Evolutionary conservation across 345 rosid species (phyloP).

Genomic region (Citrus maxima): DNA sequence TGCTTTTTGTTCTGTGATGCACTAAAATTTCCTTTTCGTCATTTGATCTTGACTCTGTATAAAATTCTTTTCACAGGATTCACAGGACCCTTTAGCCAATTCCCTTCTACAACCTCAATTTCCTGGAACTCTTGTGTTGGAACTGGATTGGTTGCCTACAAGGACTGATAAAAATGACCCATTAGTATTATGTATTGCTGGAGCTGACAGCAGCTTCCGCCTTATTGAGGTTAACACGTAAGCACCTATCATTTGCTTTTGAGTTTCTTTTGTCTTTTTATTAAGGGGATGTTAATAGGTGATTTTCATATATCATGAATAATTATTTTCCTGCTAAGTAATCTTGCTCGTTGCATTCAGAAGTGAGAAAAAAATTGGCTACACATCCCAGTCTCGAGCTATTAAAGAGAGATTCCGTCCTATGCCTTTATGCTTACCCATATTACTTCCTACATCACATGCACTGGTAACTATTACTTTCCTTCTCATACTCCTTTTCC

Average conservation of each 20-base stretch:
- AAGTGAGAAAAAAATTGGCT: conserved; percentile 57
- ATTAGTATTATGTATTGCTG: conserved; percentile 85
- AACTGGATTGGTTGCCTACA: conserved; percentile 92
- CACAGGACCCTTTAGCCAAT: conserved; percentile 91
- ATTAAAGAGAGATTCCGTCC: conserved; percentile 90
- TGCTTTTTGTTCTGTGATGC: not conserved
- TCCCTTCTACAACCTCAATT: conserved; percentile 91
- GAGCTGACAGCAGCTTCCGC: conserved; percentile 97
- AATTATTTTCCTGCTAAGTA: not conserved
- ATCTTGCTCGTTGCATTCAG: conserved; percentile 40
- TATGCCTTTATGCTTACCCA: conserved; percentile 85
- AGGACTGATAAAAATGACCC: conserved; percentile 80
- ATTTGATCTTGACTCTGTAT: conserved; percentile 1
- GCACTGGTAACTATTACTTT: conserved; percentile 57
- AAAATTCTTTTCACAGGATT: conserved; percentile 58
- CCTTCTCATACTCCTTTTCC: conserved; percentile 8
- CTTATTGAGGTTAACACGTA: conserved; percentile 81
- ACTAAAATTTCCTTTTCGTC: not conserved
- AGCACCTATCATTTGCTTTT: conserved; percentile 24
- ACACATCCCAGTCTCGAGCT: conserved; percentile 41
- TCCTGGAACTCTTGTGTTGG: conserved; percentile 96
- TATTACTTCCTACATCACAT: conserved; percentile 86
- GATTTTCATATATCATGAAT: not conserved
- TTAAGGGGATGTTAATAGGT: not conserved
- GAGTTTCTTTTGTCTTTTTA: conserved; percentile 1